Base-by-base conservation (phyloP, 305 asterid genomes). In the Fraxinus paxiana region DNA sequence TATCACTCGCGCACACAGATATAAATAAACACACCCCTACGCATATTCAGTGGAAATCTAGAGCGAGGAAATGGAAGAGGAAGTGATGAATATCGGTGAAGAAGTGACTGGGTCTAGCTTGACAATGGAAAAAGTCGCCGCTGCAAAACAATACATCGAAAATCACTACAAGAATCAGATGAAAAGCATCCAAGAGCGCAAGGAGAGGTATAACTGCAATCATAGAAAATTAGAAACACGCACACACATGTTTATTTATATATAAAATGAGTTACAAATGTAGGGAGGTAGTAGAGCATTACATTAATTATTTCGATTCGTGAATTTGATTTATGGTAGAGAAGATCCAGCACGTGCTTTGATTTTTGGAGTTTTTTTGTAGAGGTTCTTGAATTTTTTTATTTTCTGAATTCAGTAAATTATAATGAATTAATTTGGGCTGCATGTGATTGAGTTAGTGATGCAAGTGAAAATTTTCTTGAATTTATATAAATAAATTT, bases 41-140 rank as follows among this genome's bases (percentile, higher is more conserved):
- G 26, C 9, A 43, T 28, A 48, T 30, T 63, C 34, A 63, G 34
- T 3, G 72, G 34, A 63, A 63, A 63, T 63, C 72, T 63, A 59
- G 79, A 75, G 73, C 41, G 81, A 34, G 80, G 75, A 59, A 83
- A 87, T 83, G 90, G 90, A 83, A 80, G 89, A 61, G 1, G 84
- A 77, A 75, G 78, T 18, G 48, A 78, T 12, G 73, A 65, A 41
- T 24, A 54, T 33, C 15, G 90, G 83, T 13, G 90, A 77, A 31
- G 94, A 90, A 78, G 94, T 89, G 79, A 81, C 85, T 12, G 96
- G 96, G 41, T 90, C 92, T 17, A 90, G 89, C 76, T 85, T 90
- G 83, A 92, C 95, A 34, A 92, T 93, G 95, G 97, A 90, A 59
- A 92, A 89, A 87, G 93, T 90, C n/a, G 97, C 97, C 15, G 94